Evolutionary conservation across 2,329 filamentous ascomycete species (phyloP).

Genomic region (Clonostachys sp.): DNA sequence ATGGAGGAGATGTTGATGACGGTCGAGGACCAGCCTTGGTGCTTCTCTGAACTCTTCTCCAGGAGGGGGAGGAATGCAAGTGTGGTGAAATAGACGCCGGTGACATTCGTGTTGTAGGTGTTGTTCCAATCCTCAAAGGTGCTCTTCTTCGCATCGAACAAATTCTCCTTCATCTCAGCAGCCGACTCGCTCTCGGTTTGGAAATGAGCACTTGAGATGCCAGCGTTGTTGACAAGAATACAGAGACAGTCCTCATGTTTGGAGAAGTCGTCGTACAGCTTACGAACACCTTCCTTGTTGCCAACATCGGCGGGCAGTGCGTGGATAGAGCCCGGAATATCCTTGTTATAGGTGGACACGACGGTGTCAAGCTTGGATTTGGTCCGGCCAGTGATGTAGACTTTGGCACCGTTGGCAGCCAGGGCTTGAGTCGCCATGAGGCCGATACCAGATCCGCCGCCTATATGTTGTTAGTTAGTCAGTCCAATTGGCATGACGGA

Average conservation of each 20-base stretch:
- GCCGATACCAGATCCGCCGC: conserved; percentile 59
- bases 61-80: conserved; percentile 59
- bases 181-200: conserved; percentile 46
- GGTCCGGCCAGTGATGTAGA: conserved; percentile 66
- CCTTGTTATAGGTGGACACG: conserved; percentile 52
- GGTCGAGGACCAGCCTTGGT: conserved; percentile 46
- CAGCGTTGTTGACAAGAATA: conserved; percentile 66
- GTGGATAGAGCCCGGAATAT: conserved; percentile 49
- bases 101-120: conserved; percentile 72
- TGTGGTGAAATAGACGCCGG: conserved; percentile 62
- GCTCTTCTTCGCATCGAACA: conserved; percentile 59
- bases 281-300: conserved; percentile 52
- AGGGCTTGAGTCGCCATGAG: conserved; percentile 66
- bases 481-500: too few relatives aligned
- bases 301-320: conserved; percentile 59
- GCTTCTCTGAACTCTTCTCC: conserved; percentile 38
- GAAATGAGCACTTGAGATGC: conserved; percentile 52
- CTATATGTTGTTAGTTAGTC: conserved; percentile 15
- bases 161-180: conserved; percentile 51
- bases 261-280: conserved; percentile 52
- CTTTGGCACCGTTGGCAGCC: conserved; percentile 61
- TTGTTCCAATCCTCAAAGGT: conserved; percentile 67
- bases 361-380: conserved; percentile 57
- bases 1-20: conserved; percentile 68
- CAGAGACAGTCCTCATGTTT: conserved; percentile 53